Conservation (phyloP, 1,284 basidiomycete species). For the Coniferiporia sulphurascens region DNA sequence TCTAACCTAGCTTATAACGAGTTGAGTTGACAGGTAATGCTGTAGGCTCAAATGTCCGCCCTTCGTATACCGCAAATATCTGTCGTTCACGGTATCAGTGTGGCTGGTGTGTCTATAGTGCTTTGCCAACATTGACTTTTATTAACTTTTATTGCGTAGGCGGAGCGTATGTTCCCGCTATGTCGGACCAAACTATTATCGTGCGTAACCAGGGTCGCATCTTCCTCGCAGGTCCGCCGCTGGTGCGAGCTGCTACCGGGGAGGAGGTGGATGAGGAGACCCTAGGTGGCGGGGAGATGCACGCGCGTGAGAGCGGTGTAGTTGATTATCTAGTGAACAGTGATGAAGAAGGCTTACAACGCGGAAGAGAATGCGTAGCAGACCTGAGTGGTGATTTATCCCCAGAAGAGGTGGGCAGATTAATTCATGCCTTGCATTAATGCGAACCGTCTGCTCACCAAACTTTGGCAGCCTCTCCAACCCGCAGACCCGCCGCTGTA, state of each 20-base stretch:
- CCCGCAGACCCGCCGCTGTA: constrained; percentile 74
- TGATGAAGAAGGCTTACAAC: constrained; percentile 84
- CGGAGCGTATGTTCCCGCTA: constrained; percentile 91
- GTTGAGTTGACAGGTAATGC: background rate
- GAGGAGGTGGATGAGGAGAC: constrained; percentile 92
- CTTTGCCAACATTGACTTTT: constrained; percentile 35
- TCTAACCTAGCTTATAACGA: background rate
- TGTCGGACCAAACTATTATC: constrained; percentile 96
- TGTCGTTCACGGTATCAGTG: constrained; percentile 91
- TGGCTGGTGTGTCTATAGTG: constrained; percentile 52
- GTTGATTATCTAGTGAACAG: constrained; percentile 88
- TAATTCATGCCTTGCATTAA: background rate
- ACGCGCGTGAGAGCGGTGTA: constrained; percentile 89
- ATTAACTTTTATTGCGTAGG: constrained; percentile 25
- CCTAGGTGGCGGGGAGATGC: constrained; percentile 90
- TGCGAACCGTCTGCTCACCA: background rate
- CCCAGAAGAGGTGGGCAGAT: background rate
- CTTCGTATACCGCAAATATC: constrained; percentile 89
- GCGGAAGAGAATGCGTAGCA: constrained; percentile 77
- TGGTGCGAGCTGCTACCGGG: constrained; percentile 93
- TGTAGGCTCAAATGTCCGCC: constrained; percentile 84
- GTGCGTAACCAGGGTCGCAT: constrained; percentile 92
- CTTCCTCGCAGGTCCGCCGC: constrained; percentile 92
- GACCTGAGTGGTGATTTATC: constrained; percentile 55
- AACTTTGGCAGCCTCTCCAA: constrained; percentile 44